phyloP scores from a whole-genome alignment of 768 basidiomycete species.

The Phanerochaete carnosa region DNA sequence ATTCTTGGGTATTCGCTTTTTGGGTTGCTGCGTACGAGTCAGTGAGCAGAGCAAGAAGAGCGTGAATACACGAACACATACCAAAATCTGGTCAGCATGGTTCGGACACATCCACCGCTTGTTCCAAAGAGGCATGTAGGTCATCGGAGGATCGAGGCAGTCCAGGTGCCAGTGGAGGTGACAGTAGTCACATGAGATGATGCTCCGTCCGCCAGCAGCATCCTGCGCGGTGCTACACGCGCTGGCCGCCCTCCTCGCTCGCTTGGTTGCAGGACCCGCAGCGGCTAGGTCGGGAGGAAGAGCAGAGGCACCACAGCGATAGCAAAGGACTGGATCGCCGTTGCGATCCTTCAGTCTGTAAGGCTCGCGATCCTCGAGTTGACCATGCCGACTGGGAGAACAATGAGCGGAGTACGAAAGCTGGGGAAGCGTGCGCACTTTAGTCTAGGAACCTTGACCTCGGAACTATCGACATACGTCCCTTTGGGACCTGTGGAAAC shows the following conservation, averaged over 20 bases:
- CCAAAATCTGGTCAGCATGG: conserved; percentile 84
- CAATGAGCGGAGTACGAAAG: not conserved
- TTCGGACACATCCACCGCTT: conserved; percentile 99
- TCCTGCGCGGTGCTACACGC: conserved; percentile 43
- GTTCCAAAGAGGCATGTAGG: conserved; percentile 78
- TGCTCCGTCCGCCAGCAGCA: conserved; percentile 54
- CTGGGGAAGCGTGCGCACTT: conserved; percentile 56
- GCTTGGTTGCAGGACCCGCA: conserved; percentile 50
- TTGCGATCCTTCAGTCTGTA: conserved; percentile 84
- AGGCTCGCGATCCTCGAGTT: conserved; percentile 88
- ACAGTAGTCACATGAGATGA: conserved; percentile 95
- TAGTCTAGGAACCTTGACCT: conserved; percentile 70
- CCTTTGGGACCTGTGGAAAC: conserved; percentile 80
- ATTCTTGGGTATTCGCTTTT: conserved; percentile 76
- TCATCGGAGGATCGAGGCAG: conserved; percentile 88
- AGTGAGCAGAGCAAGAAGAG: conserved; percentile 8
- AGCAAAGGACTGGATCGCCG: conserved; percentile 83
- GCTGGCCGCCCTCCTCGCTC: conserved; percentile 44
- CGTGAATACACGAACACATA: conserved; percentile 37
- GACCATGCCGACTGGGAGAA: conserved; percentile 68
- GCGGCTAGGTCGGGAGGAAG: conserved; percentile 54
- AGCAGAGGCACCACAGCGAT: conserved; percentile 82
- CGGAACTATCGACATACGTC: conserved; percentile 77
- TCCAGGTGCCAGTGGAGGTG: conserved; percentile 95
- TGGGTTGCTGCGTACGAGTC: conserved; percentile 57